Base-by-base conservation (phyloP, 1,284 basidiomycete species). In the Melampsora occidentalis region DNA sequence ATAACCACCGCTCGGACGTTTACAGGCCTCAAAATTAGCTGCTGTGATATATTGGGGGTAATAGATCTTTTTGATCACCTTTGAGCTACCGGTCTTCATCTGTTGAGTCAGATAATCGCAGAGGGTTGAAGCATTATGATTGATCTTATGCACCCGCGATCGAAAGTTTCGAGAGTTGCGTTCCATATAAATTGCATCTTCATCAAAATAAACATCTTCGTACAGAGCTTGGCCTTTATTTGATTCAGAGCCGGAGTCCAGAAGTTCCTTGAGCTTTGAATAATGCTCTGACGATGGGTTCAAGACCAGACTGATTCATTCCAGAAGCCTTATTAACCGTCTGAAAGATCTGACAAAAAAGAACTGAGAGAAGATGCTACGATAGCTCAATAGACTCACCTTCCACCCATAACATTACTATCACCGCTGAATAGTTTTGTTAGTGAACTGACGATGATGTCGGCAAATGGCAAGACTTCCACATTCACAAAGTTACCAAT, bases 401-500 rank as follows among this genome's bases (percentile, higher is more conserved):
- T 91, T 80, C 96, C 96, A 70, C 96, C 96, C 96, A 99, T 98
- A 75, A 96, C 94, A 81, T 99, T 99, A 42, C 90, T 88, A 77
- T 93, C 91, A 2, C 96, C 96, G 78, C 92, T 94, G 84, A 99
- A 99, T 31, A 99, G 87, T 85, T 99, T 99, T 64, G 92, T 92
- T 81, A 99, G 84, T 82, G 92, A 95, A 81, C 92, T 94, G 69
- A 91, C 95, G n/a, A 97, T 89, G 35, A 99, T 88, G 83, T 99
- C 97, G 1, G 91, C 92, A 79, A 89, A 93, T 4, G 90, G 90
- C 4, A 97, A 85, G 5, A 97, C 91, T 80, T 97, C 91, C 63
- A 99, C 94, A 80, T 99, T 99, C 79, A 94, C 88, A 80, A 97
- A 96, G 83, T 95, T 98, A 42, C 96, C 96, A 69, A 99, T 89